A percentile compares a stretch with the other conserved stretches of the same genome.
Conservation (phyloP, 148 eudicot species). For the Arctostaphylos glauca region DNA sequence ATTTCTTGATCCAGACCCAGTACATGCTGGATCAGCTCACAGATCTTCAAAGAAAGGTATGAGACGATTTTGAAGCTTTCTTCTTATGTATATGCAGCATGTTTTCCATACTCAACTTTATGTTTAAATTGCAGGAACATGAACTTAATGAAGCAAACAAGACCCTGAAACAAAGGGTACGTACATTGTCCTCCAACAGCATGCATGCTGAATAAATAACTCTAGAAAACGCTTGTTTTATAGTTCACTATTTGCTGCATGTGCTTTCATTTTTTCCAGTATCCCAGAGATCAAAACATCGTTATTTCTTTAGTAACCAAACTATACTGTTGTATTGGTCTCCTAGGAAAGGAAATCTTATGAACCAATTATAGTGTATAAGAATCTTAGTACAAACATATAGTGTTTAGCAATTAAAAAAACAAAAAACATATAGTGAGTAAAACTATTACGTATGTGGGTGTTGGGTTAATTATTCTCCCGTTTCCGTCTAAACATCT, state of each 20-base stretch:
- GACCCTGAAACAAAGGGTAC: constrained; percentile 70
- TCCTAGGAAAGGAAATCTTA: not conserved
- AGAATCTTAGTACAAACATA: too few species aligned
- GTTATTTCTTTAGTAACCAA: not conserved
- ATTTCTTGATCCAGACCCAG: constrained; percentile 56
- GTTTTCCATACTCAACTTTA: not conserved
- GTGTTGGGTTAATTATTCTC: too few species aligned
- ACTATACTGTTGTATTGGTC: not conserved
- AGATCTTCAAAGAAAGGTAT: constrained; percentile 80
- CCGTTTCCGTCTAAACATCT: too few species aligned
- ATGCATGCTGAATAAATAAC: not conserved
- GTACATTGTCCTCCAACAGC: constrained; percentile 5
- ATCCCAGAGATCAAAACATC: not conserved
- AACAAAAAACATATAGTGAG: too few species aligned
- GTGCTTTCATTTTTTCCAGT: too few species aligned
- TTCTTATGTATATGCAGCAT: not conserved
- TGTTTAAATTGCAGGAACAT: constrained; percentile 52
- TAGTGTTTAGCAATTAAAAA: too few species aligned
- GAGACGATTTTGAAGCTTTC: not conserved
- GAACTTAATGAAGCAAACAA: constrained; percentile 78
- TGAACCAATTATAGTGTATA: too few species aligned
- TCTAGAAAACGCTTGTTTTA: not conserved
- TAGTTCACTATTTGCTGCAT: too few species aligned
- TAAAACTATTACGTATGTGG: too few species aligned
- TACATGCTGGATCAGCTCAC: constrained; percentile 78